Percentiles rank a stretch among this genome's conserved stretches.
Evolutionary conservation across 805 yeast genomes (phyloP).

Genomic region (Kluyveromyces aestuarii): DNA sequence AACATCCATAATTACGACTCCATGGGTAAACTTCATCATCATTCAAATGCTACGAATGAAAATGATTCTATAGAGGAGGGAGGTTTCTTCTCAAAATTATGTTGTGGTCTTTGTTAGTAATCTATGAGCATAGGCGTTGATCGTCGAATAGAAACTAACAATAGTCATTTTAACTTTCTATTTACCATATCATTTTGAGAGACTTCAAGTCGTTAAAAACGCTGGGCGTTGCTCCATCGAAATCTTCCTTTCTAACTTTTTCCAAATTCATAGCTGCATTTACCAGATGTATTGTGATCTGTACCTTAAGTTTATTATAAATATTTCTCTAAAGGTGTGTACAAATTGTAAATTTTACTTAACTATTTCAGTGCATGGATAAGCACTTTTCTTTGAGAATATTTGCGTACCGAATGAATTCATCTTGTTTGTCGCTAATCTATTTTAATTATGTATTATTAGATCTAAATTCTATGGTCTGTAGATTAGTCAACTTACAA

Average conservation of each 20-base stretch:
- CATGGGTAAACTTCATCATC: slow-evolving; percentile 17
- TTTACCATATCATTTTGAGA: not conserved
- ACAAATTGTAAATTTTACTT: not conserved
- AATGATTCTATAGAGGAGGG: slow-evolving; percentile 7
- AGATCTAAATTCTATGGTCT: not conserved
- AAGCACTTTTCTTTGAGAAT: no score
- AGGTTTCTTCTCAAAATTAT: slow-evolving; percentile 14
- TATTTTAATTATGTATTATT: not conserved
- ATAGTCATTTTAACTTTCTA: not conserved
- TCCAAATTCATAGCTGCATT: not conserved
- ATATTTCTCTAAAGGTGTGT: not conserved
- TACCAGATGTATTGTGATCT: not conserved
- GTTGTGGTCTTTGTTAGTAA: slow-evolving; percentile 15
- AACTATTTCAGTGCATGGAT: no score
- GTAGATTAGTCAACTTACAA: not conserved
- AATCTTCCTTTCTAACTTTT: not conserved
- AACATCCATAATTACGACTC: slow-evolving; percentile 16
- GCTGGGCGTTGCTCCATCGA: not conserved
- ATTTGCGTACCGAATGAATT: no score
- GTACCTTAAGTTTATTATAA: not conserved
- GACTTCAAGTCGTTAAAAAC: not conserved
- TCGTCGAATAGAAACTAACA: not conserved
- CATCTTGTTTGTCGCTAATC: no score
- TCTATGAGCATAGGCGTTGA: not conserved
- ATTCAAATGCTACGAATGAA: not conserved